phyloP scores from a whole-genome alignment of 768 basidiomycete genomes.

The Serendipita vermifera region DNA sequence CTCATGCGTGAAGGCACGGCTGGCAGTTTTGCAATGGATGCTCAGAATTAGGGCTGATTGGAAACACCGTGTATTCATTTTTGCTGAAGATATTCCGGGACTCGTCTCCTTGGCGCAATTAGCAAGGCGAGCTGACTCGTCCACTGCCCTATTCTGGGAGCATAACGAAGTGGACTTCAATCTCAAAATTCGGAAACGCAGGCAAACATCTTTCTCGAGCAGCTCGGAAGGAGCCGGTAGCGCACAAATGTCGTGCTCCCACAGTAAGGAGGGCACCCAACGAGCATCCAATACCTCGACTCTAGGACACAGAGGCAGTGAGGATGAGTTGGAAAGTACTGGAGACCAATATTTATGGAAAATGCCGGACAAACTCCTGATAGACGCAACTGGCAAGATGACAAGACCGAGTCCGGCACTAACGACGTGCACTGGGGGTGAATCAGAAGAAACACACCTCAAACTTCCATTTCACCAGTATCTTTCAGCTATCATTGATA shows the following conservation, averaged over 20 bases:
- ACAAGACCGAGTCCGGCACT: constrained; percentile 32
- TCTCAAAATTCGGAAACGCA: constrained; percentile 9
- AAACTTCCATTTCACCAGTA: constrained; percentile 64
- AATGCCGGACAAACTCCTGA: constrained; percentile 46
- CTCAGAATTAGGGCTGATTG: constrained; percentile 80
- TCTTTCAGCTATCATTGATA: constrained; percentile 43
- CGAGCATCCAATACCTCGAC: no score
- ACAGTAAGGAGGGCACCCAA: no score
- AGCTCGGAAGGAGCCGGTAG: no score
- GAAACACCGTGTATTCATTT: constrained; percentile 72
- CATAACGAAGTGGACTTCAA: no score
- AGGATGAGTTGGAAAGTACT: no score
- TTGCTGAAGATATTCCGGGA: constrained; percentile 30
- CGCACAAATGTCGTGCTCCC: no score
- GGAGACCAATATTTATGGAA: no score
- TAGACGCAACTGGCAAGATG: constrained; percentile 60
- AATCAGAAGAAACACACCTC: constrained; percentile 16
- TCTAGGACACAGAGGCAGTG: no score
- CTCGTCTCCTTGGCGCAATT: constrained; percentile 57
- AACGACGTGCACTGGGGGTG: constrained; percentile 21
- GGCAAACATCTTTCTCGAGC: no score
- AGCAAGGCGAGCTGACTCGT: constrained; percentile 22
- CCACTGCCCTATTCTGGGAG: no score
- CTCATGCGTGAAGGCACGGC: constrained; percentile 51
- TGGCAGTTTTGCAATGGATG: constrained; percentile 74